Percentiles rank a stretch among this genome's conserved stretches.
Evolutionary conservation across 2,329 filamentous ascomycete genomes (phyloP).

Genomic region (Aschersonia sp.): DNA sequence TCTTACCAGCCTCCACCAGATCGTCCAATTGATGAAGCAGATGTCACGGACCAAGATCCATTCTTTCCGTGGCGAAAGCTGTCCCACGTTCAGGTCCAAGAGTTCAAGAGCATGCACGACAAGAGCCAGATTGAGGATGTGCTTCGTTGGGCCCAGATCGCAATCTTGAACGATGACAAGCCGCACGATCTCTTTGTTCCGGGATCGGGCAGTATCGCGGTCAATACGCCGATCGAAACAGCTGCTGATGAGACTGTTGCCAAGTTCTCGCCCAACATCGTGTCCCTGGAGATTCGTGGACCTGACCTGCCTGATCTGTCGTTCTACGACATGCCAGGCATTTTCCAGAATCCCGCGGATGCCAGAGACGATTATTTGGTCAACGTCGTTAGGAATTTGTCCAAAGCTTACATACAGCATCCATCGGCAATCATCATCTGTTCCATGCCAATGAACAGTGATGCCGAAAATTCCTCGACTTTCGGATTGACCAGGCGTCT

Average conservation of each 20-base stretch:
- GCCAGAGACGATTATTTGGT: slow-evolving; percentile 54
- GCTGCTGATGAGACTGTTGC: slow-evolving; percentile 33
- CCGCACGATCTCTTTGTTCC: slow-evolving; percentile 40
- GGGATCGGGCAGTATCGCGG: slow-evolving; percentile 24
- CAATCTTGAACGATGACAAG: slow-evolving; percentile 53
- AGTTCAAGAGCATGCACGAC: slow-evolving; percentile 50
- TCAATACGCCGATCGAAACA: slow-evolving; percentile 16
- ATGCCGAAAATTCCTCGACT: slow-evolving; percentile 61
- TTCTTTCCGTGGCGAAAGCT: slow-evolving; percentile 53
- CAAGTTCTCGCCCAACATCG: slow-evolving; percentile 70
- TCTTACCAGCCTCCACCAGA: slow-evolving; percentile 29
- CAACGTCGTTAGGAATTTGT: slow-evolving; percentile 55
- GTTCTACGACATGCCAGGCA: slow-evolving; percentile 75
- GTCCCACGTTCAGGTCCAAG: slow-evolving; percentile 25
- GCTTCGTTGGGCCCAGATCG: slow-evolving; percentile 61
- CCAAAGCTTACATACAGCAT: slow-evolving; percentile 54
- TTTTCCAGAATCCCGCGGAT: slow-evolving; percentile 56
- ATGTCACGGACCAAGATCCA: slow-evolving; percentile 33
- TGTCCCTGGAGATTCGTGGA: slow-evolving; percentile 60
- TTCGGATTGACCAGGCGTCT: slow-evolving; percentile 46
- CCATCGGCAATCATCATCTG: slow-evolving; percentile 62
- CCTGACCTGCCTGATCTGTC: slow-evolving; percentile 58
- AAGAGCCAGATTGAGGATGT: slow-evolving; percentile 50
- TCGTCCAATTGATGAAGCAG: slow-evolving; percentile 24
- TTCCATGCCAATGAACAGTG: slow-evolving; percentile 62